Conservation (phyloP, 257 asterid species). For the Solanum pinnatisectum region DNA sequence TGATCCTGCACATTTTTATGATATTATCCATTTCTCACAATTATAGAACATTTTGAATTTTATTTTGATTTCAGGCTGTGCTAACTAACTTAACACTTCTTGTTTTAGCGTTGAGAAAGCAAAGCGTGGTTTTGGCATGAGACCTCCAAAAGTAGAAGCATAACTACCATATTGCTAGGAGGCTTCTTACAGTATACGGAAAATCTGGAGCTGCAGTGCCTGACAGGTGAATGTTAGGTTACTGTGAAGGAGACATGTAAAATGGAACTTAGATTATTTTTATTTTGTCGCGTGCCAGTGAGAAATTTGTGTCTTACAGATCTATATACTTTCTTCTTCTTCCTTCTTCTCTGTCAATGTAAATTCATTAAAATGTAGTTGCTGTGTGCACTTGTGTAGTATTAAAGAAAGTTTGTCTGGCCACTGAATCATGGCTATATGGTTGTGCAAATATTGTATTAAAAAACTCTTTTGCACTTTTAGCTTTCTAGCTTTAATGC, state of each 20-base stretch:
- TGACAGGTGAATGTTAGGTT: background rate
- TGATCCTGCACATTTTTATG: background rate
- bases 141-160: conserved; percentile 37
- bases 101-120: conserved; percentile 59
- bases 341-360: background rate
- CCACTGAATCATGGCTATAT: background rate
- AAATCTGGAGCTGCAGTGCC: background rate
- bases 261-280: background rate
- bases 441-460: background rate
- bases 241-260: background rate
- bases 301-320: background rate
- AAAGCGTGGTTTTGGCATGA: conserved; percentile 88
- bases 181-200: background rate
- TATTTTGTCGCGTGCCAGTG: background rate
- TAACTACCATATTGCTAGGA: background rate
- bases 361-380: background rate
- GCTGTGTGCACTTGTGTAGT: background rate
- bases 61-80: background rate
- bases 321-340: background rate
- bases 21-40: background rate
- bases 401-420: background rate
- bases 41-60: background rate
- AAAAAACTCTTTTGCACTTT: background rate
- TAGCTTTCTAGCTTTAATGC: background rate
- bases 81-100: conserved; percentile 16